A percentile compares a stretch with the other conserved stretches of the same genome.
These are phyloP conservation scores for Hymenoscyphus salicellus DNA, from an alignment of 2,329 filamentous ascomycete genomes.

Conservation along the genomic window DNA sequence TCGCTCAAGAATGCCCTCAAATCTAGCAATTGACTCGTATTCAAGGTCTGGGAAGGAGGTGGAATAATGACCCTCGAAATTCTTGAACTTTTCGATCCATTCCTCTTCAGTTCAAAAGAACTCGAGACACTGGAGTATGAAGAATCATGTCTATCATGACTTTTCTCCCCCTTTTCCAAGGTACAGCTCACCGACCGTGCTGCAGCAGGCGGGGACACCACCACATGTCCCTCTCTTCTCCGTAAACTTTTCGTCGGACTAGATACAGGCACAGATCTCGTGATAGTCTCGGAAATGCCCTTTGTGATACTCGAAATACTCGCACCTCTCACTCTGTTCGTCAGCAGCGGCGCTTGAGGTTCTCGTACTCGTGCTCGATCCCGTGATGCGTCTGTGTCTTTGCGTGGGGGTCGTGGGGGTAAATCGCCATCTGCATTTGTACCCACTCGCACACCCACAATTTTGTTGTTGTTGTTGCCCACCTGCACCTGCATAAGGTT, in stretches of 20 bases:
- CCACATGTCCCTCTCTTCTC: not conserved
- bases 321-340: not conserved
- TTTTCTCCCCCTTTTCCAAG: not conserved
- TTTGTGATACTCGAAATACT: slow-evolving; percentile 1
- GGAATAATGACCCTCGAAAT: not conserved
- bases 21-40: not conserved
- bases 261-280: not conserved
- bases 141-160: slow-evolving; percentile 10
- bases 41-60: not conserved
- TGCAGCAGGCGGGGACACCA: slow-evolving; percentile 1
- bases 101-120: slow-evolving; percentile 1
- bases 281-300: not conserved
- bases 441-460: not conserved
- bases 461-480: not conserved
- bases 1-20: not conserved
- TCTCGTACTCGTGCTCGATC: not conserved
- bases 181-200: not conserved
- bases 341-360: not conserved
- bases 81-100: not conserved
- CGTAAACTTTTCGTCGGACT: not conserved
- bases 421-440: not conserved
- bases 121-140: slow-evolving; percentile 4
- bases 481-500: not conserved
- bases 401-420: slow-evolving; percentile 1
- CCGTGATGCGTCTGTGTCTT: not conserved